Evolutionary conservation across 1,284 basidiomycete species (phyloP).

Genomic region (Microbotryum scabiosae): DNA sequence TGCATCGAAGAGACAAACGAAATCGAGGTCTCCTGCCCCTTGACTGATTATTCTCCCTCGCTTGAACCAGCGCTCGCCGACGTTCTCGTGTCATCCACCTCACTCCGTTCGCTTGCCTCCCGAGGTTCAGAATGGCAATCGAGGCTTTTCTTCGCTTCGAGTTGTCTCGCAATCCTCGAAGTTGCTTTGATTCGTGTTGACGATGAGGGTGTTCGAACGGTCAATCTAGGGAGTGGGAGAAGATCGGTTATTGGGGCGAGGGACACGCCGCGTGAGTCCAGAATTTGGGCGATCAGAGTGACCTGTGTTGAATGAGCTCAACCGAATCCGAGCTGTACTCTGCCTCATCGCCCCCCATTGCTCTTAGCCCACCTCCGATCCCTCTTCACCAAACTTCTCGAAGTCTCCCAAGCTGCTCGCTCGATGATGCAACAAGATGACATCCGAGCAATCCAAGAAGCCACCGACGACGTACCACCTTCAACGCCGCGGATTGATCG

Average conservation of each 20-base stretch:
- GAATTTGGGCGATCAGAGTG: no score
- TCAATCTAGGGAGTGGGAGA: conserved; percentile 50
- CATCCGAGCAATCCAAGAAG: conserved; percentile 47
- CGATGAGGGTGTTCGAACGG: conserved; percentile 50
- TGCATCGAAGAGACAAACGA: no score
- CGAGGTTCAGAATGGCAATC: conserved; percentile 47
- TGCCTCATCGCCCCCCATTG: no score
- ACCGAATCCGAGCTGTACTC: no score
- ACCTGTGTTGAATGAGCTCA: no score
- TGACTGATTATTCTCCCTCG: no score
- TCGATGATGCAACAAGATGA: conserved; percentile 55
- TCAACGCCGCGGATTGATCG: conserved; percentile 54
- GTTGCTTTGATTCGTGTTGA: conserved; percentile 51
- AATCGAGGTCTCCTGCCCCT: no score
- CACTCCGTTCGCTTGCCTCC: conserved; percentile 51
- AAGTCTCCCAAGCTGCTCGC: conserved; percentile 49
- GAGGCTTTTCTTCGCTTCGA: conserved; percentile 64
- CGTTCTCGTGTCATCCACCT: conserved; percentile 50
- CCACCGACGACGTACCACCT: conserved; percentile 42
- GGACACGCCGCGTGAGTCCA: conserved; percentile 12
- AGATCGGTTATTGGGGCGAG: conserved; percentile 47
- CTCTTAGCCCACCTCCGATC: conserved; percentile 51
- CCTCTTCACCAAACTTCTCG: conserved; percentile 58
- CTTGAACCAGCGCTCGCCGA: conserved; percentile 59
- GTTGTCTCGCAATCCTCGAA: conserved; percentile 61